phyloP scores from a whole-genome alignment of 2,329 filamentous ascomycete species.

The Endothia cerciana region DNA sequence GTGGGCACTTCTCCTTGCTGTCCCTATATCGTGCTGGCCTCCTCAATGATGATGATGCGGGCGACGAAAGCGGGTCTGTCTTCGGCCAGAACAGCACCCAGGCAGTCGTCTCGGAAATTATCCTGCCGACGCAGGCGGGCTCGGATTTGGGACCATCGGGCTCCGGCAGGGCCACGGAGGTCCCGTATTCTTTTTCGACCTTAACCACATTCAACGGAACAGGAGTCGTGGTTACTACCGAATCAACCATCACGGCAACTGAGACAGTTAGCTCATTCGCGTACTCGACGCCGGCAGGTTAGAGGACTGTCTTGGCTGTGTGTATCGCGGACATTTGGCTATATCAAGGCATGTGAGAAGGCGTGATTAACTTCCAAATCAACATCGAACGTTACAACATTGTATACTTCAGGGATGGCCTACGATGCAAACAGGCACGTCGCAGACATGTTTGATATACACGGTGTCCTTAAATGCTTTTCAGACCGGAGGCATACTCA shows the following conservation, averaged over 20 bases:
- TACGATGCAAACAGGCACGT: neutral
- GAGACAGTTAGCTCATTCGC: constrained; percentile 9
- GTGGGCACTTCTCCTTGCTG: constrained; percentile 72
- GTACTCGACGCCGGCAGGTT: neutral
- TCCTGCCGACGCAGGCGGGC: constrained; percentile 12
- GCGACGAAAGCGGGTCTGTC: constrained; percentile 3
- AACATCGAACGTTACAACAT: too few relatives aligned
- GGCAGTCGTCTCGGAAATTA: neutral
- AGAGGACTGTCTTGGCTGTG: neutral
- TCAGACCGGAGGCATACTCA: neutral
- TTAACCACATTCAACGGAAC: constrained; percentile 5
- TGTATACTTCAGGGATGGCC: neutral
- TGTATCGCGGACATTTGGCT: neutral
- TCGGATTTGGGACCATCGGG: constrained; percentile 13
- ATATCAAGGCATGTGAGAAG: neutral
- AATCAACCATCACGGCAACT: constrained; percentile 12
- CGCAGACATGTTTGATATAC: neutral
- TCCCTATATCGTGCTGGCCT: constrained; percentile 46
- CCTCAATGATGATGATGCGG: neutral
- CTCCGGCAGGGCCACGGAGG: constrained; percentile 13
- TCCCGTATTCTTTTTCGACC: constrained; percentile 11
- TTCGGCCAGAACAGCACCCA: constrained; percentile 7
- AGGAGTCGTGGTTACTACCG: neutral
- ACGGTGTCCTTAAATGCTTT: neutral
- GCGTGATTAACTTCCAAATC: too few relatives aligned